Conservation (phyloP, 2,329 filamentous ascomycete species). For the Westerdykella ornata region DNA sequence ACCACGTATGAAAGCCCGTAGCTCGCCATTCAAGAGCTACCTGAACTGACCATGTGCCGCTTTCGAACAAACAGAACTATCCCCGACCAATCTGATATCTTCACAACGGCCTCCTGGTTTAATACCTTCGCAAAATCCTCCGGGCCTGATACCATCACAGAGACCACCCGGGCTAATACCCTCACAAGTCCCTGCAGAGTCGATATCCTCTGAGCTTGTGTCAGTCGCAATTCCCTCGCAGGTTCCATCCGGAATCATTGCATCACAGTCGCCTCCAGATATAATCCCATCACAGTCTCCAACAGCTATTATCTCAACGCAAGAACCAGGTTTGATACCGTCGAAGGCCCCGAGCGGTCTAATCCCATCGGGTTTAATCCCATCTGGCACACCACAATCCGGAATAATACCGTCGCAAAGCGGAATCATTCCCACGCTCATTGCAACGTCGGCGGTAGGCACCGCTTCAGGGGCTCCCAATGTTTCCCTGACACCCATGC, state of each 20-base stretch:
- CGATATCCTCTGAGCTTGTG: no score
- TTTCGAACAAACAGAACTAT: no score
- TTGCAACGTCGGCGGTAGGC: neutral
- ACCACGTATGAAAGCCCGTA: slow-evolving; percentile 2
- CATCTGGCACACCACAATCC: slow-evolving; percentile 5
- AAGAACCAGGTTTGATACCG: slow-evolving; percentile 3
- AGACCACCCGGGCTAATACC: neutral
- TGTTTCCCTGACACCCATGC: slow-evolving; percentile 4
- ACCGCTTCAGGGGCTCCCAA: slow-evolving; percentile 3
- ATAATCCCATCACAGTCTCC: slow-evolving; percentile 7
- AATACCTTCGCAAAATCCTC: neutral
- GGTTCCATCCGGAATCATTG: neutral
- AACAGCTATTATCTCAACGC: slow-evolving; percentile 1
- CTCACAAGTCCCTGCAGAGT: neutral
- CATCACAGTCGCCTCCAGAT: neutral
- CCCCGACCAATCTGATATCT: neutral
- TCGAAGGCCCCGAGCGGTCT: neutral
- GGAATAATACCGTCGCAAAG: neutral
- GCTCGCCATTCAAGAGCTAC: no score
- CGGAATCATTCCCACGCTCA: neutral
- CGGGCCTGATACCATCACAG: neutral
- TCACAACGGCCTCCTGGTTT: slow-evolving; percentile 4
- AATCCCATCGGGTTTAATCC: slow-evolving; percentile 4
- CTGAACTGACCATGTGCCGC: no score
- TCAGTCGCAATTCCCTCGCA: neutral